A percentile compares a stretch with the other conserved stretches of the same genome.
phyloP scores from a whole-genome alignment of 2,329 filamentous ascomycete species.

The Ambrosiella xylebori region DNA sequence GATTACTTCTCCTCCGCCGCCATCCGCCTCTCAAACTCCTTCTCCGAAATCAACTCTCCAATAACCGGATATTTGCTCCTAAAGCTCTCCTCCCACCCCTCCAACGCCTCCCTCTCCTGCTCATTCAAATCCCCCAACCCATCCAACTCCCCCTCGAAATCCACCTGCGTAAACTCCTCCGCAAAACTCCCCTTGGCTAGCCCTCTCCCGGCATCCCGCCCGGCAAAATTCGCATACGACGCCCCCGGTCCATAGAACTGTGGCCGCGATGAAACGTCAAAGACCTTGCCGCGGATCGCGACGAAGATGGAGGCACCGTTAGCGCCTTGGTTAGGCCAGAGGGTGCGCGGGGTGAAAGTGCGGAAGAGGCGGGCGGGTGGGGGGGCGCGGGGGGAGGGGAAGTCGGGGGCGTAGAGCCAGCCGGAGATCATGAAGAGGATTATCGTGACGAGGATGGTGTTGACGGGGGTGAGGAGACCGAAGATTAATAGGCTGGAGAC shows the following conservation, averaged over 20 bases:
- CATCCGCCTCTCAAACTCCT: conserved; percentile 20
- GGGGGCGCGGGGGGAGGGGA: conserved; percentile 28
- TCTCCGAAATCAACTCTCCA: conserved; percentile 54
- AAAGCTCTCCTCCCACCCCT: conserved; percentile 89
- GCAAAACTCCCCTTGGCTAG: conserved; percentile 87
- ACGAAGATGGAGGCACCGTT: conserved; percentile 65
- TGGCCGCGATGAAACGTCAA: conserved; percentile 71
- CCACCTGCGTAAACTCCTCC: conserved; percentile 83
- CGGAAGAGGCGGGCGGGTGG: conserved; percentile 44
- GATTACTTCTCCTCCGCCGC: conserved; percentile 15
- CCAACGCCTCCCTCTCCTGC: conserved; percentile 68
- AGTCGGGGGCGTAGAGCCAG: conserved; percentile 14
- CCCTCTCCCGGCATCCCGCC: conserved; percentile 74
- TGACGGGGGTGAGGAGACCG: conserved; percentile 42
- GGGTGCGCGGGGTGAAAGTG: conserved; percentile 58
- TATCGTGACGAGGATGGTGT: conserved; percentile 39
- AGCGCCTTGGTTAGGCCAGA: conserved; percentile 72
- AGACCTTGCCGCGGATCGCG: conserved; percentile 78
- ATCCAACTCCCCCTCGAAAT: conserved; percentile 70
- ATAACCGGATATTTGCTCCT: conserved; percentile 90
- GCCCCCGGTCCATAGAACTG: conserved; percentile 96
- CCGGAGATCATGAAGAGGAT: conserved; percentile 34
- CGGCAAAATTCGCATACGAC: conserved; percentile 91
- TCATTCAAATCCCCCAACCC: conserved; percentile 50
- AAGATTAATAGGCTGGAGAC: conserved; percentile 19